These are phyloP conservation scores for Buddleja alternifolia DNA, from an alignment of 257 asterid species.

Conservation along the genomic window DNA sequence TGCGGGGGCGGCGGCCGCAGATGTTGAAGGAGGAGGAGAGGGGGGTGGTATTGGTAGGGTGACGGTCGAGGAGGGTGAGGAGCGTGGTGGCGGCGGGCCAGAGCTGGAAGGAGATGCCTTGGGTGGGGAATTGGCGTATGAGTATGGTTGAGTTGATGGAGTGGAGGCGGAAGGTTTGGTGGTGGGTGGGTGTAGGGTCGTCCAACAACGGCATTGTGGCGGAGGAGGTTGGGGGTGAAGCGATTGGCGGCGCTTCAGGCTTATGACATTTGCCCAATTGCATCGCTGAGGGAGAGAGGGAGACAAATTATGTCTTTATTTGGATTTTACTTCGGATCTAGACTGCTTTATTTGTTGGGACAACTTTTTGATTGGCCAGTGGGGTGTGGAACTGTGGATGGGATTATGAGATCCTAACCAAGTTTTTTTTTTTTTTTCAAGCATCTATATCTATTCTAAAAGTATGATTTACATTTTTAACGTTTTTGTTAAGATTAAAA, in stretches of 20 bases:
- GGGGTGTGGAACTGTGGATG: too few relatives aligned
- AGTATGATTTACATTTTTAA: too few relatives aligned
- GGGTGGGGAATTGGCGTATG: constrained; percentile 69
- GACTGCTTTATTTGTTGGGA: too few relatives aligned
- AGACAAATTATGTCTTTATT: too few relatives aligned
- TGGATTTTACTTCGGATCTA: too few relatives aligned
- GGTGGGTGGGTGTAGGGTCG: constrained; percentile 1
- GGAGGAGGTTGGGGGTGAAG: neutral
- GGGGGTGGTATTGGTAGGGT: constrained; percentile 11
- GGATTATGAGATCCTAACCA: too few relatives aligned
- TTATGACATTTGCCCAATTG: too few relatives aligned
- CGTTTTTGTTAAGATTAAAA: too few relatives aligned
- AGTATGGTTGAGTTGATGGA: constrained; percentile 55
- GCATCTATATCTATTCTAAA: too few relatives aligned
- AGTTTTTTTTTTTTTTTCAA: too few relatives aligned
- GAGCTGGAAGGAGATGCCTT: constrained; percentile 91
- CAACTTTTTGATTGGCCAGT: too few relatives aligned
- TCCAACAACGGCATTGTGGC: constrained; percentile 21
- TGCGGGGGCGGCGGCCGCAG: constrained; percentile 43
- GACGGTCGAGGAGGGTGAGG: constrained; percentile 65
- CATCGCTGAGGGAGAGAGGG: too few relatives aligned
- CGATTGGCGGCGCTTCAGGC: constrained; percentile 27
- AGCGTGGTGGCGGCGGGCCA: constrained; percentile 94
- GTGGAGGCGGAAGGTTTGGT: constrained; percentile 40
- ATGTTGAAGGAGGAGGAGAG: constrained; percentile 36